Percentiles rank a stretch among this genome's conserved stretches.
These are phyloP conservation scores for Fusarium setosum DNA, from an alignment of 2,329 filamentous ascomycete genomes.

Conservation along the genomic window DNA sequence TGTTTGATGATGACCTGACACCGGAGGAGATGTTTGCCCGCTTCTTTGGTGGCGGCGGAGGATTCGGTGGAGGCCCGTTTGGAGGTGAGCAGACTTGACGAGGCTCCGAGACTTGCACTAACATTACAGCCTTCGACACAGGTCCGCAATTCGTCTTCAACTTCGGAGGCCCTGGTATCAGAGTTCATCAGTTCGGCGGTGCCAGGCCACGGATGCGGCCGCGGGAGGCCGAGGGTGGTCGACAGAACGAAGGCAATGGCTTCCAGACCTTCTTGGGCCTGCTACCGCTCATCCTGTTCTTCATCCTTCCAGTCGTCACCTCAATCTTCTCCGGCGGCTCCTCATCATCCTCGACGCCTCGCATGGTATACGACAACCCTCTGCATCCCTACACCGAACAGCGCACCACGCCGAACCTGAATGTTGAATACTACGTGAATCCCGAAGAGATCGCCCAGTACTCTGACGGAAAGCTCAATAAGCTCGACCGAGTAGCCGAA, in stretches of 20 bases:
- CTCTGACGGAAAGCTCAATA: constrained; percentile 73
- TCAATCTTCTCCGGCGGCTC: constrained; percentile 75
- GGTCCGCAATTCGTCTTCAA: constrained; percentile 96
- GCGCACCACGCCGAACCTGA: constrained; percentile 76
- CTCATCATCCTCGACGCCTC: constrained; percentile 64
- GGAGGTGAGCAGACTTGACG: constrained; percentile 49
- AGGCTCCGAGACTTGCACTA: constrained; percentile 29
- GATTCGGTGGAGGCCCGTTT: constrained; percentile 70
- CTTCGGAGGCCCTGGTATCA: constrained; percentile 88
- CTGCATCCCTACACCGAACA: constrained; percentile 78
- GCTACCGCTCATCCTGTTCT: constrained; percentile 88
- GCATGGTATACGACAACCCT: constrained; percentile 80
- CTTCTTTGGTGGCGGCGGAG: constrained; percentile 85
- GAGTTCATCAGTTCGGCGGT: constrained; percentile 96
- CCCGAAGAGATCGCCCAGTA: constrained; percentile 80
- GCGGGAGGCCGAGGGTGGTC: constrained; percentile 65
- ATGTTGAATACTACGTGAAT: constrained; percentile 87
- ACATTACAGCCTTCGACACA: constrained; percentile 70
- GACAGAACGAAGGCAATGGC: constrained; percentile 61
- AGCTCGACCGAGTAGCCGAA: constrained; percentile 84
- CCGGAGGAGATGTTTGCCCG: constrained; percentile 97
- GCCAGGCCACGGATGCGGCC: constrained; percentile 80
- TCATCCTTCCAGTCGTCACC: constrained; percentile 85
- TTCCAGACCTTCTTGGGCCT: constrained; percentile 76
- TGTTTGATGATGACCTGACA: constrained; percentile 92